Conservation (phyloP, 176 grass and related monocot species). For the Panicum miliaceum region DNA sequence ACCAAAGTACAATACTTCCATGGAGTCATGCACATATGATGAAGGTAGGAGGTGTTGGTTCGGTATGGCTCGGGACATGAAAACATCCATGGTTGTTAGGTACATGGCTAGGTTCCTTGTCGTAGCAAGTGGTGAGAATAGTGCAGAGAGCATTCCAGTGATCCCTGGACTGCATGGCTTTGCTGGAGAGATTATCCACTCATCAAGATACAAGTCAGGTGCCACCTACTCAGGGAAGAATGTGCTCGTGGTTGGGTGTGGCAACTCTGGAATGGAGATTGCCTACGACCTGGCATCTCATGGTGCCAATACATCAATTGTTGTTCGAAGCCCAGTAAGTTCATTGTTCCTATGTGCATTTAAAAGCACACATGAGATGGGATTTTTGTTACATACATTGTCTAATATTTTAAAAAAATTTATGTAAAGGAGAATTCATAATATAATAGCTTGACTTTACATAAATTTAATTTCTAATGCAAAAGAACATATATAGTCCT, state of each 20-base stretch:
- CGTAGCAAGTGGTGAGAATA: not conserved
- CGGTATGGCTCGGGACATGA: not conserved
- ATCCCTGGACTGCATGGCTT: not conserved
- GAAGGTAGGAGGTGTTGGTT: not conserved
- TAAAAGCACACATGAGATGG: no score
- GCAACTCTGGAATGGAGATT: slow-evolving; percentile 8
- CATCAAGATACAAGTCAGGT: not conserved
- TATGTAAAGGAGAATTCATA: no score
- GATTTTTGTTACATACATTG: no score
- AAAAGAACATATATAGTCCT: no score
- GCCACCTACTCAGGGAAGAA: not conserved
- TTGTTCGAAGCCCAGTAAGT: slow-evolving; percentile 3
- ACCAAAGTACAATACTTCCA: no score
- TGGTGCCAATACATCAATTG: not conserved
- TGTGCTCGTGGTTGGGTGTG: not conserved
- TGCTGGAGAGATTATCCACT: not conserved
- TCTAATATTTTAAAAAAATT: no score
- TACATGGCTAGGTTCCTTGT: not conserved
- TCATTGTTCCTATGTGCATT: no score
- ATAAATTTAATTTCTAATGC: no score
- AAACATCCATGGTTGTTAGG: no score
- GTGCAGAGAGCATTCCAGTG: not conserved
- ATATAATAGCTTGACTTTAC: no score
- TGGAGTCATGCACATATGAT: not conserved
- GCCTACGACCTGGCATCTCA: slow-evolving; percentile 1